phyloP scores from a whole-genome alignment of 176 grass and related monocot species.

The Aegilops umbellulata region DNA sequence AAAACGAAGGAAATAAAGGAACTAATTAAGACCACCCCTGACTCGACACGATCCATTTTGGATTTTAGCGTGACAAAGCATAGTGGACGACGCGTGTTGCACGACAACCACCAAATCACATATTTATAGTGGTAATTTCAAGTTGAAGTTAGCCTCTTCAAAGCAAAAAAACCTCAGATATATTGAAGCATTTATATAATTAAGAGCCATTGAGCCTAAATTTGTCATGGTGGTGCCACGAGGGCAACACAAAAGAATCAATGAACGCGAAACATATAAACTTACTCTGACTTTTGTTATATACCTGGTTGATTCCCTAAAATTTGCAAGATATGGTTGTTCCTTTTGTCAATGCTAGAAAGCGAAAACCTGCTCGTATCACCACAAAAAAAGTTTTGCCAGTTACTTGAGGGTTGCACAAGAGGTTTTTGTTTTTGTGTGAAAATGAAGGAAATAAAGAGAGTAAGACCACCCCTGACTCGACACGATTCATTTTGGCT shows the following conservation, averaged over 20 bases:
- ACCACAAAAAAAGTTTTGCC: neutral
- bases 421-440: neutral
- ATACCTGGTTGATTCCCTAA: too few species aligned
- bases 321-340: too few species aligned
- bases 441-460: neutral
- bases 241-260: neutral
- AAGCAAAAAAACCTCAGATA: neutral
- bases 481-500: neutral
- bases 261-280: neutral
- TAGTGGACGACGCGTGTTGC: accelerated
- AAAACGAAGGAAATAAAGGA: neutral
- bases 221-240: neutral
- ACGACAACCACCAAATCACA: neutral
- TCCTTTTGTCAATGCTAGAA: too few species aligned
- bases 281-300: too few species aligned
- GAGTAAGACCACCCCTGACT: neutral
- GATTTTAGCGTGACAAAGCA: neutral
- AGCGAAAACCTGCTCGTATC: too few species aligned
- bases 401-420: neutral
- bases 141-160: neutral
- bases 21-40: too few species aligned
- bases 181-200: neutral
- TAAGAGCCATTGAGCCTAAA: neutral
- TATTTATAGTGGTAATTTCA: neutral
- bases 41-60: neutral